A percentile compares a stretch with the other conserved stretches of the same genome.
These are phyloP conservation scores for Aspergillus bombycis DNA, from an alignment of 2,329 filamentous ascomycete genomes.

Conservation along the genomic window DNA sequence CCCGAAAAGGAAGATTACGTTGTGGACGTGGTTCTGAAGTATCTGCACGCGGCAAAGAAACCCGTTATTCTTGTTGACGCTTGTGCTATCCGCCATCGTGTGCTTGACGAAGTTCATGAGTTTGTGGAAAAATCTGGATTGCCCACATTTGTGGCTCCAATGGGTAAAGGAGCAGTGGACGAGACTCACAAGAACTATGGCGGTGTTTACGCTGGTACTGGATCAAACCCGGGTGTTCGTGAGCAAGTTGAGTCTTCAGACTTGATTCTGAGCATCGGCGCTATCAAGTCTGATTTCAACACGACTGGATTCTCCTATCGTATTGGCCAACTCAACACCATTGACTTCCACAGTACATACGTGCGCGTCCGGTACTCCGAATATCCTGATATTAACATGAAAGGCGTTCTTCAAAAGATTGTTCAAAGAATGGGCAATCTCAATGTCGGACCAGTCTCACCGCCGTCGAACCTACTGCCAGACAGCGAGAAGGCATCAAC, in stretches of 20 bases:
- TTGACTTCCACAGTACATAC: constrained; percentile 79
- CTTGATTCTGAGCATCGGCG: constrained; percentile 47
- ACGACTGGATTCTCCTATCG: constrained; percentile 79
- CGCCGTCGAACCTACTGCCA: constrained; percentile 58
- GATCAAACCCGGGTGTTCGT: constrained; percentile 60
- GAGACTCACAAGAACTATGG: constrained; percentile 76
- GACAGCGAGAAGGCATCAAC: constrained; percentile 35
- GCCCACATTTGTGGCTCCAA: constrained; percentile 84
- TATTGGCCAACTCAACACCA: constrained; percentile 75
- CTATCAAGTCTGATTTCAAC: constrained; percentile 51
- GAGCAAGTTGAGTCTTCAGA: constrained; percentile 46
- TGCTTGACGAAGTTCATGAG: constrained; percentile 71
- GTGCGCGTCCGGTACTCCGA: constrained; percentile 77
- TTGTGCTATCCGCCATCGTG: constrained; percentile 76
- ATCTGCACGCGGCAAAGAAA: constrained; percentile 71
- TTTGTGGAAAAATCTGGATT: constrained; percentile 73
- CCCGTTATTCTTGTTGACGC: constrained; percentile 83
- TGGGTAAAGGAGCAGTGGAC: constrained; percentile 84
- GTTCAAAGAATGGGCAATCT: constrained; percentile 62
- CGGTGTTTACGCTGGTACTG: constrained; percentile 82
- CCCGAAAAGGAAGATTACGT: constrained; percentile 76
- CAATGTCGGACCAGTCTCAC: constrained; percentile 56
- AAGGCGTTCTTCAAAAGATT: constrained; percentile 75
- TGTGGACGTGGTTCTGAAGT: constrained; percentile 76
- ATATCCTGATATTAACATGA: constrained; percentile 79